Base-by-base conservation (phyloP, 805 yeast genomes). In the Nakazawaea pomicola region DNA sequence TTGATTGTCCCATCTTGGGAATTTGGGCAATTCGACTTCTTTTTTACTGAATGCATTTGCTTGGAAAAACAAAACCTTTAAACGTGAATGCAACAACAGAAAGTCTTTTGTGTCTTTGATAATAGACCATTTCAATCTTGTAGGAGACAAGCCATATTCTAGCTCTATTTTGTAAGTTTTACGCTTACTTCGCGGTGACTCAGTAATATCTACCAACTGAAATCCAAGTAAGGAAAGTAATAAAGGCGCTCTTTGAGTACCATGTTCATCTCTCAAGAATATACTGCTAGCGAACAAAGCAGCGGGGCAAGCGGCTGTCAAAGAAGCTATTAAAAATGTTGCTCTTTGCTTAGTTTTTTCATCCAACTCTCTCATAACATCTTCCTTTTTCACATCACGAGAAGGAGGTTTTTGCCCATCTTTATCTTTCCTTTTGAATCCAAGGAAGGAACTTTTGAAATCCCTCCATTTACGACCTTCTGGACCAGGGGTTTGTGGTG, bases 91-190 rank as follows among this genome's bases (percentile, higher is more conserved):
- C 41, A 91, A 67, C 19, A 69, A 70, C n/a, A 75, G 62, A 32
- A 93, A 67, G 47, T 89, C 96, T 50, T 79, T 77, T 36, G 81
- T 76, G 17, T 78, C 82, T 51, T 82, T 83, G 21, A 77, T 69
- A 6, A 93, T 75, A 1, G 81, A 67, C 99, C 99, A 93, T 50
- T 76, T 76, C 51, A 89, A 65, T 40, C 89, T 64, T 42, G 80
- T 76, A 5, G 78, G 75, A 2, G 96, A 96, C 24, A 89, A 76
- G 6, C 98, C 99, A 55, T 93, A 93, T 55, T 90, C 96, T 33
- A 93, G 65, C 36, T 83, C 85, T n/a, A 93, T 65, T 45, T 74
- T 68, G 50, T 75, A 83, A 40, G 68, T 72, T 43, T 62, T 51
- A 40, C 67, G 70, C 44, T 65, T 68, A 2, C 71, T 60, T 36